Evolutionary conservation across 495 filamentous ascomycete species (phyloP), one percentile per base, ranked within the genome.

Genomic region (Lophium mytilinum): DNA sequence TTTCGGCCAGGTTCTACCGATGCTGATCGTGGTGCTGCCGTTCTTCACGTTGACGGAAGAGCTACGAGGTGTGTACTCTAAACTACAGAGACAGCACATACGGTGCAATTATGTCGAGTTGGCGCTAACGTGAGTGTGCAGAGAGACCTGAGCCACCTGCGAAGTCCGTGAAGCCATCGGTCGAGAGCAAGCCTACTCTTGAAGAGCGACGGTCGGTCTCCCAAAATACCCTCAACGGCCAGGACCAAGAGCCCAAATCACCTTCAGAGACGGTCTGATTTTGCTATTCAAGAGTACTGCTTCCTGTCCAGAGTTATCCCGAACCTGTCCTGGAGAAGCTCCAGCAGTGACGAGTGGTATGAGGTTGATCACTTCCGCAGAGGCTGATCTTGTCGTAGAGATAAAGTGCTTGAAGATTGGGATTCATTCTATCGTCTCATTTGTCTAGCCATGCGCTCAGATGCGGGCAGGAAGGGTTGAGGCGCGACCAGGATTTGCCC

Each of bases 161-260:
- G 43, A 18, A 47, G 43, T 3, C 43, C 3, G 5, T 21, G 10
- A n/a, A 2, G 43, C 43, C 18, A 19, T 21, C 43, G 2, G 18
- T 21, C n/a, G 43, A 47, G 18, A 19, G 21, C 10, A 21, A 47
- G 14, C 18, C 43, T 4, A 10, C 43, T 3, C 43, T 11, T 47
- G 18, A 11, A 11, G 43, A 21, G 14, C 14, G 43, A 11, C 15
- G 5, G 2, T 3, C n/a, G 18, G 43, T 11, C 18, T 47, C 43
- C 3, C 43, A 47, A 3, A 47, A 54, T 57, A 76, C 73, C 24
- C 53, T 55, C 10, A 11, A 47, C 14, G 69, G 70, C 37, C 69
- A 56, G 7, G 46, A 50, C 69, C 64, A 74, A 47, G 43, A 47
- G 18, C 10, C 14, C 18, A 21, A 3, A n/a, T 47, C 43, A 47